Conservation (phyloP, 2,329 filamentous ascomycete species). For the Aulographum hederae region DNA sequence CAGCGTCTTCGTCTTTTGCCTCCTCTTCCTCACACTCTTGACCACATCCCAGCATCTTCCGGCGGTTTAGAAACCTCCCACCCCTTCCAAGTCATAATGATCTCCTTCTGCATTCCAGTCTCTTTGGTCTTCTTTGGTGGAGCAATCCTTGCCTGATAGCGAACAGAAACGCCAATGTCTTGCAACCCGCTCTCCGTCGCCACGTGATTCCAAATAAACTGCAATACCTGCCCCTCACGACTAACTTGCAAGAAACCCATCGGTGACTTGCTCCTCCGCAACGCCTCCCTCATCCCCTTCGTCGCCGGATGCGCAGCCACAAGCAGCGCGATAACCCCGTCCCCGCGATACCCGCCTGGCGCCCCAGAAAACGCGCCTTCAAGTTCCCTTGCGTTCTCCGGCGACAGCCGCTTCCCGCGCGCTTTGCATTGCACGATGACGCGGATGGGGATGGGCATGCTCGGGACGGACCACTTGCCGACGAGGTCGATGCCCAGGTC, state of each 20-base stretch:
- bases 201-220: constrained; percentile 55
- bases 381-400: constrained; percentile 51
- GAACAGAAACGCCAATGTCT: constrained; percentile 23
- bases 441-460: constrained; percentile 13
- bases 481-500: constrained; percentile 61
- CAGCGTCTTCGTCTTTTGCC: background rate
- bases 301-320: constrained; percentile 54
- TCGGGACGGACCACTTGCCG: constrained; percentile 47
- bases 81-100: constrained; percentile 2
- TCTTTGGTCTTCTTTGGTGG: background rate
- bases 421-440: constrained; percentile 44
- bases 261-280: constrained; percentile 48
- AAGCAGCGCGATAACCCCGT: constrained; percentile 50
- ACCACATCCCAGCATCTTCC: background rate
- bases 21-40: background rate
- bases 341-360: constrained; percentile 51
- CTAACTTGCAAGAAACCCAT: constrained; percentile 53
- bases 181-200: constrained; percentile 45
- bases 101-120: constrained; percentile 1
- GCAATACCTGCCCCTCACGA: constrained; percentile 36
- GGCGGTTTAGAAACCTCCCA: constrained; percentile 1
- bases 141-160: constrained; percentile 10
- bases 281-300: constrained; percentile 55
- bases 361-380: constrained; percentile 62
- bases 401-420: constrained; percentile 19